Base-by-base conservation (phyloP, 768 basidiomycete species). In the Cystobasidium onofrii region DNA sequence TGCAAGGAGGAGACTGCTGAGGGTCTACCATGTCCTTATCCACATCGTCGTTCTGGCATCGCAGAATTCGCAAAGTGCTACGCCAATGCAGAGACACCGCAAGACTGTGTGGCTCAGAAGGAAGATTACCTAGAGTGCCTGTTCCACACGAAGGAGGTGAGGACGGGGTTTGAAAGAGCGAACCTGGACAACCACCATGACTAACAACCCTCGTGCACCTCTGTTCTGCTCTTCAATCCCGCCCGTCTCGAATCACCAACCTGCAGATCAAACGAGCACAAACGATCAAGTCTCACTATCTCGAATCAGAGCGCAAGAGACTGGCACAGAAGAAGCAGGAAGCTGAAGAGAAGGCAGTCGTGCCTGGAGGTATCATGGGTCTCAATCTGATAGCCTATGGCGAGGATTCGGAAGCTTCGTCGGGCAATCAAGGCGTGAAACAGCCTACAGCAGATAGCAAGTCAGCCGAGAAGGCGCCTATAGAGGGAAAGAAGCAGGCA, bases 61-160 rank as follows among this genome's bases (percentile, higher is more conserved):
- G n/a, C 74, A 78, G 78, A 80, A 60, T 80, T 80, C 76, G 76
- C 78, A 25, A 79, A 80, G 90, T 97, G 93, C 82, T 96, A 94
- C 80, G 88, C 89, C 4, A 84, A 86, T 73, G 86, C 92, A 44
- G 90, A 92, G 78, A 83, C 83, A 57, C 92, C 93, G 0, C 81
- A 82, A 62, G 84, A 89, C 78, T 97, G 94, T 81, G 84, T 84
- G 18, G 81, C 85, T 18, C 87, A 87, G 75, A 86, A 86, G 64
- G 89, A 89, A 75, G 93, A 95, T 81, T 97, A 97, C 82, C 80
- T 94, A 70, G 92, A 94, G 80, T 96, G 94, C 81, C 82, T 97
- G 73, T 92, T 95, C 80, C 87, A 88, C 79, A 87, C 86, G 31
- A 89, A 93, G 82, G 91, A 92, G 87, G 94, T 92, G 76, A 79